Evolutionary conservation across 2,329 filamentous ascomycete species (phyloP), one percentile per base, ranked within the genome.

Genomic region (Fusarium proliferatum): DNA sequence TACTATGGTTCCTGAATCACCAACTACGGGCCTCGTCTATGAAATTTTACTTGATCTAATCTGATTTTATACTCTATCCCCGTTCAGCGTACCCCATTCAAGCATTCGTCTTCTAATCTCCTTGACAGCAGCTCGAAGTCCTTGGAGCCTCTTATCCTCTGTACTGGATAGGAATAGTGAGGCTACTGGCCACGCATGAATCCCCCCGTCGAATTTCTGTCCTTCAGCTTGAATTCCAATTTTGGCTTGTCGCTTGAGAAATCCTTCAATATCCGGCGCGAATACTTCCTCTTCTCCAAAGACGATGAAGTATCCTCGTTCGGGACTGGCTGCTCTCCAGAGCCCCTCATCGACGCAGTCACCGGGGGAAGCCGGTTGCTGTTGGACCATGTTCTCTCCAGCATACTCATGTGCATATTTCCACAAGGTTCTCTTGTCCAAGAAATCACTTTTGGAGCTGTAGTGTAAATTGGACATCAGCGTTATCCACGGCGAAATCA

Each of bases 171-270:
- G 79, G 76, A 90, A 89, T n/a, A 90, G 77, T 52, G 86, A 86
- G 15, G 92, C 92, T 26, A 97, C 91, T 0, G 94, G 93, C 94
- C 94, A 97, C 16, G 92, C 94, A 81, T 97, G 94, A 65, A 96
- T 91, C 6, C 90, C 91, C 19, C 89, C 91, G 34, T 86, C 82
- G 73, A 93, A 90, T 77, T 90, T 89, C 76, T 88, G 85, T 62
- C 85, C 86, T 61, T 86, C 84, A n/a, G 92, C 86, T 42, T 86
- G 80, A 39, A 89, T 81, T 6, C 87, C 87, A 19, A 87, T 85
- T 56, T 85, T 86, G 64, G 85, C 84, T 64, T 94, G 84, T 36
- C 88, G 81, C 17, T 82, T 81, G 17, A 93, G 84, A 67, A 94
- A 83, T 30, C 86, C 85, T 72, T 88, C 85, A 23, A 94, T 92